Conservation (phyloP, 169 alveolate genomes). For the Cryptosporidium bovis region DNA sequence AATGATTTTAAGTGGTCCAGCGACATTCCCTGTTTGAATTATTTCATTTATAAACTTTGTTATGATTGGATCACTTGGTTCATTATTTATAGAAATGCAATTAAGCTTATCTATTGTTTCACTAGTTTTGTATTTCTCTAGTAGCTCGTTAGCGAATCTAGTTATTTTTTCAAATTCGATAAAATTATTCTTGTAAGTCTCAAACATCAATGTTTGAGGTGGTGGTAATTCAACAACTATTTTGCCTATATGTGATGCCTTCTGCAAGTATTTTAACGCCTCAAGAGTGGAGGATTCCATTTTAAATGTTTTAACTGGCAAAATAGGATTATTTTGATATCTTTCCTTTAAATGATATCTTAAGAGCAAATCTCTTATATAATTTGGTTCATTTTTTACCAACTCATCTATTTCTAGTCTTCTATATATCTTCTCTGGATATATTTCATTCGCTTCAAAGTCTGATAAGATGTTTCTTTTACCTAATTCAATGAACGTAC, state of each 20-base stretch:
- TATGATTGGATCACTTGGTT: background rate
- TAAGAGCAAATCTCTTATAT: slow-evolving; percentile 21
- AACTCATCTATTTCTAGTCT: slow-evolving; percentile 57
- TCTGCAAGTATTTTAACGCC: slow-evolving; percentile 66
- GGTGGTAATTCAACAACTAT: slow-evolving; percentile 73
- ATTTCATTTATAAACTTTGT: slow-evolving; percentile 12
- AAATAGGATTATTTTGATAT: slow-evolving; percentile 17
- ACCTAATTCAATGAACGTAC: slow-evolving; percentile 74
- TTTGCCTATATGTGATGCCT: slow-evolving; percentile 72
- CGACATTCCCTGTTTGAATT: slow-evolving; percentile 12
- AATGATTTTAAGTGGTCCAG: no score
- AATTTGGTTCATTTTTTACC: slow-evolving; percentile 26
- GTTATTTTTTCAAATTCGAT: background rate
- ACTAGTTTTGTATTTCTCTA: background rate
- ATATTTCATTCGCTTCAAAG: background rate
- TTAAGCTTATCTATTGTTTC: slow-evolving; percentile 6
- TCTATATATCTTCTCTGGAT: slow-evolving; percentile 22
- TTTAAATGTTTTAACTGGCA: slow-evolving; percentile 61
- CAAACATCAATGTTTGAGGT: slow-evolving; percentile 72
- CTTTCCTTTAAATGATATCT: background rate
- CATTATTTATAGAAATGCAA: background rate
- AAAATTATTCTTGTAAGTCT: slow-evolving; percentile 1
- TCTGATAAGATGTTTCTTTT: slow-evolving; percentile 32
- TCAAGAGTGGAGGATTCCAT: slow-evolving; percentile 67
- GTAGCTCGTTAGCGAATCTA: background rate